Conservation (phyloP, 2,329 filamentous ascomycete genomes). For the Neopestalotiopsis clavispora region DNA sequence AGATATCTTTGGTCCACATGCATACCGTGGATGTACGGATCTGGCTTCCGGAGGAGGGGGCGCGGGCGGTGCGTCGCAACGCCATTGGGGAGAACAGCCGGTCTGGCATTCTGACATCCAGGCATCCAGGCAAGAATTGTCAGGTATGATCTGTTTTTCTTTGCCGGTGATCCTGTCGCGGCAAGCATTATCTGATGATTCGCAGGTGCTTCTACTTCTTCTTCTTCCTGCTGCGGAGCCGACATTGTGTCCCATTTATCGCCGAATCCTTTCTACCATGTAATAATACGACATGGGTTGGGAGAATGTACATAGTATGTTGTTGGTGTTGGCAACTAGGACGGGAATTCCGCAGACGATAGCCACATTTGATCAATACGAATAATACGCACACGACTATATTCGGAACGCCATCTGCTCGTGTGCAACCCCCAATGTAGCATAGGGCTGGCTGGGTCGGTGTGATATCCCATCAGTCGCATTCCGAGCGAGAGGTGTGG, state of each 20-base stretch:
- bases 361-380: not conserved
- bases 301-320: not conserved
- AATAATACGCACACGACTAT: not conserved
- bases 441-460: not conserved
- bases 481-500: not conserved
- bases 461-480: not conserved
- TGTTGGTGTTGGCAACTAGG: not conserved
- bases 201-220: not conserved
- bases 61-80: not conserved
- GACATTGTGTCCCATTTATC: not conserved
- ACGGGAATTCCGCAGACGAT: not conserved
- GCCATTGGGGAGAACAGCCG: not conserved
- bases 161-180: not conserved
- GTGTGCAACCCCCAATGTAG: not conserved
- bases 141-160: not conserved
- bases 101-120: not conserved
- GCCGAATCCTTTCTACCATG: not conserved
- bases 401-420: not conserved
- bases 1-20: constrained; percentile 2
- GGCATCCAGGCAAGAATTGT: not conserved
- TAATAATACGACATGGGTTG: not conserved
- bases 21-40: constrained; percentile 9
- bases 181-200: not conserved
- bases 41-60: constrained; percentile 6
- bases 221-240: not conserved